Base-by-base conservation (phyloP, 805 yeast species). In the Ogataea paraovalis region DNA sequence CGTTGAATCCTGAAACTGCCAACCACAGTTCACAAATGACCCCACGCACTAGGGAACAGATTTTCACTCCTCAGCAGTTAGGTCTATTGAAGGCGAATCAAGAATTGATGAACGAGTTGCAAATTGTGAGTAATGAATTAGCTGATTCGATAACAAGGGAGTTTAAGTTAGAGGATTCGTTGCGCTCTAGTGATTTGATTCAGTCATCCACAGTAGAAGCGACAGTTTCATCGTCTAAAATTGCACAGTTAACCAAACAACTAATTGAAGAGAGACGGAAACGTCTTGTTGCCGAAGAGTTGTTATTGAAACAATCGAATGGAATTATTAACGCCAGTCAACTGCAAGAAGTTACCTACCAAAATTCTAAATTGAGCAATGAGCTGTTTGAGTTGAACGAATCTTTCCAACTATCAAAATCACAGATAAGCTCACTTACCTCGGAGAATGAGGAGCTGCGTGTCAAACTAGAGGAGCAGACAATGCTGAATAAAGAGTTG, bases 141-240 rank as follows among this genome's bases (percentile, higher is more conserved):
- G 91, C 90, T 0, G 79, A 79, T 21, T 82, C 91, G 0, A 83
- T 86, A 41, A 76, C 79, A 45, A 69, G 94, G 37, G 95, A 87
- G 60, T 69, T 85, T n/a, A 61, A 70, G 18, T 60, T 86, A 40
- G 90, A 83, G 56, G 68, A 69, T 42, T 71, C 66, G 39, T 46
- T 79, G 23, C 49, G 46, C 6, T 21, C 52, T 3, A 38, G 40
- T 12, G 44, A 50, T 33, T 20, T 46, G 33, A 33, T 47, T 27
- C 21, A 46, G 12, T 18, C 44, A 18, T 25, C 46, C 41, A 71
- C 65, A 41, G 46, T 55, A 13, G 68, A 68, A 42, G 45, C 69
- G 10, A 65, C 73, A 18, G 67, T 71, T 27, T 68, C 72, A 40
- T 64, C 76, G 0, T 46, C 67, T 1, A 72, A 70, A 28, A 74